Evolutionary conservation across 805 yeast species (phyloP).

Genomic region (Yamadazyma akitaensis): DNA sequence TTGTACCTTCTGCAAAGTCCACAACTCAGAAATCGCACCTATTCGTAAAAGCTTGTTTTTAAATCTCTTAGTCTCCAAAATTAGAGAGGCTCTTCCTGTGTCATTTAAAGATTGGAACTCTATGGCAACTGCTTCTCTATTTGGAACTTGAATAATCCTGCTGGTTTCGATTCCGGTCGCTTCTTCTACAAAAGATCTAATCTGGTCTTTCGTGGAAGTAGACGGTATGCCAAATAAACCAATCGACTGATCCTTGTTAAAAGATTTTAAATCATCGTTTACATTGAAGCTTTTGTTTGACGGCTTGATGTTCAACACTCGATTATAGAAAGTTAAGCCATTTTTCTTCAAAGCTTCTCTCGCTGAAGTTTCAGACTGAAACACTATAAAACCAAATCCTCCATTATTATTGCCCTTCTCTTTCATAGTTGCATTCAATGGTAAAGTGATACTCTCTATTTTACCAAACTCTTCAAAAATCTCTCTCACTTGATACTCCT

Average conservation of each 20-base stretch:
- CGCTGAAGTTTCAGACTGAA: conserved; percentile 43
- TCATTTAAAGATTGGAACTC: conserved; percentile 6
- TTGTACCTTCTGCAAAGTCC: neutral
- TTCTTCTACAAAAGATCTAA: conserved; percentile 28
- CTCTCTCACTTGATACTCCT: conserved; percentile 33
- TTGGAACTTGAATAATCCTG: conserved; percentile 13
- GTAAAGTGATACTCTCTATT: conserved; percentile 51
- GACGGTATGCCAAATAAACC: conserved; percentile 8
- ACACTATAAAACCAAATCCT: conserved; percentile 67
- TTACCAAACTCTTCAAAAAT: conserved; percentile 50
- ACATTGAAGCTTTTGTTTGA: conserved; percentile 9
- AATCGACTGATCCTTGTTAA: conserved; percentile 15
- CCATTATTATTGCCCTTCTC: conserved; percentile 39
- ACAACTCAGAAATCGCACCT: conserved; percentile 5
- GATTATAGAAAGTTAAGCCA: conserved; percentile 40
- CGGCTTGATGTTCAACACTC: conserved; percentile 45
- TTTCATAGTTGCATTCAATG: conserved; percentile 34
- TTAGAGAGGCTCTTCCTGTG: conserved; percentile 12
- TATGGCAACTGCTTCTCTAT: conserved; percentile 13
- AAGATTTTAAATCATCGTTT: conserved; percentile 8
- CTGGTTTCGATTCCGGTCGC: neutral
- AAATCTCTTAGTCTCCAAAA: conserved; percentile 3
- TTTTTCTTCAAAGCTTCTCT: conserved; percentile 42
- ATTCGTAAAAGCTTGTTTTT: conserved; percentile 3
- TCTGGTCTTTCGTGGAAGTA: conserved; percentile 17